A percentile compares a stretch with the other conserved stretches of the same genome.
Conservation (phyloP, 2,329 filamentous ascomycete genomes). For the Xylaria sp. region DNA sequence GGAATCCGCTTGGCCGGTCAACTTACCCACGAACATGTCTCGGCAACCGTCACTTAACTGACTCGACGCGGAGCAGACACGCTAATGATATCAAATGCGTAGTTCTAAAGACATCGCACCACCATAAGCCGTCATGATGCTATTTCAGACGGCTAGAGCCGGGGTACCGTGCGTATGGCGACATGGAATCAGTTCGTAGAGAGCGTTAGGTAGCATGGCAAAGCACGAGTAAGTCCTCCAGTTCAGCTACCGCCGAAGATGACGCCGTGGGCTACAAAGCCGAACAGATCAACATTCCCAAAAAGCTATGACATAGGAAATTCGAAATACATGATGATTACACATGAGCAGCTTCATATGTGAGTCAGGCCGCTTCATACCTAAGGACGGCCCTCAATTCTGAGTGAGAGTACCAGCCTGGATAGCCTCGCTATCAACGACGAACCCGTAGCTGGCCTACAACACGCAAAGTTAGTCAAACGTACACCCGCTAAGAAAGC, state of each 20-base stretch:
- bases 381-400: not conserved
- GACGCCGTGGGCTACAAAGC: not conserved
- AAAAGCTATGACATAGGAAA: not conserved
- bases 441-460: slow-evolving; percentile 27
- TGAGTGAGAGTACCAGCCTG: not conserved
- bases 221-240: not conserved
- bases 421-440: slow-evolving; percentile 21
- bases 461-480: not conserved
- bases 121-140: not conserved
- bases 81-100: too few relatives aligned
- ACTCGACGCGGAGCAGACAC: too few relatives aligned
- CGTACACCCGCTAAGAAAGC: too few relatives aligned
- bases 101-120: too few relatives aligned
- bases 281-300: not conserved
- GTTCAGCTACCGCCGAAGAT: not conserved
- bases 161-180: not conserved
- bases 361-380: too few relatives aligned
- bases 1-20: too few relatives aligned
- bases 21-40: too few relatives aligned
- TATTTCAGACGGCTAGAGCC: not conserved
- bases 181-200: not conserved
- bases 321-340: not conserved
- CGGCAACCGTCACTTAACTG: too few relatives aligned
- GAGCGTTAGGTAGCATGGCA: too few relatives aligned
- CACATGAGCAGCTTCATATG: not conserved